A percentile compares a stretch with the other conserved stretches of the same genome.
These are phyloP conservation scores for Amanita rubescens DNA, from an alignment of 768 basidiomycete genomes.

Conservation along the genomic window DNA sequence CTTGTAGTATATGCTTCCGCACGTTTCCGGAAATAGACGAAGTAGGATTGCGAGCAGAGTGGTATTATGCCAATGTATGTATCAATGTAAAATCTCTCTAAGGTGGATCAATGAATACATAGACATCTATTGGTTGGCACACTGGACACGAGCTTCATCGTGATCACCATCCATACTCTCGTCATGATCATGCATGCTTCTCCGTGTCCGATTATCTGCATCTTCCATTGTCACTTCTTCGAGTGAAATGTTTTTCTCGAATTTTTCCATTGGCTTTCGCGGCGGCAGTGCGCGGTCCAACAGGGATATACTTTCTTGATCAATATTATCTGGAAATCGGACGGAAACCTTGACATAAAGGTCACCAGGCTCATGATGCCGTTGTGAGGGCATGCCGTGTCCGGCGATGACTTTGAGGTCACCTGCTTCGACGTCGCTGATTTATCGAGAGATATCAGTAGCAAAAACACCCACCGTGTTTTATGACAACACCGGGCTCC, in stretches of 20 bases:
- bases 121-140: conserved; percentile 69
- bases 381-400: conserved; percentile 98
- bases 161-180: conserved; percentile 93
- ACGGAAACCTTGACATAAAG: conserved; percentile 83
- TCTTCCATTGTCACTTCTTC: conserved; percentile 86
- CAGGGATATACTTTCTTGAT: conserved; percentile 53
- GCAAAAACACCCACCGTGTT: conserved; percentile 67
- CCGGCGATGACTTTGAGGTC: conserved; percentile 86
- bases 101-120: conserved; percentile 12
- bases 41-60: conserved; percentile 34
- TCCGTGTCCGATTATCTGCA: conserved; percentile 58
- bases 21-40: too few species aligned
- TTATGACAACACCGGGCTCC: conserved; percentile 84
- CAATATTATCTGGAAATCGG: conserved; percentile 81
- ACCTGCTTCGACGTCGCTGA: conserved; percentile 35
- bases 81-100: conserved; percentile 27
- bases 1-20: too few species aligned
- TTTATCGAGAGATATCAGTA: conserved; percentile 3
- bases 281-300: conserved; percentile 85
- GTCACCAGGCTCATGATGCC: conserved; percentile 96
- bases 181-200: conserved; percentile 37
- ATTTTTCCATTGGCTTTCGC: conserved; percentile 58
- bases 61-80: conserved; percentile 33
- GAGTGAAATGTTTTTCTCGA: conserved; percentile 55
- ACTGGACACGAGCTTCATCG: conserved; percentile 92